Evolutionary conservation across 73 alveolate species (phyloP), one percentile per base, ranked within the genome.

Genomic region (Breviolum minutum): DNA sequence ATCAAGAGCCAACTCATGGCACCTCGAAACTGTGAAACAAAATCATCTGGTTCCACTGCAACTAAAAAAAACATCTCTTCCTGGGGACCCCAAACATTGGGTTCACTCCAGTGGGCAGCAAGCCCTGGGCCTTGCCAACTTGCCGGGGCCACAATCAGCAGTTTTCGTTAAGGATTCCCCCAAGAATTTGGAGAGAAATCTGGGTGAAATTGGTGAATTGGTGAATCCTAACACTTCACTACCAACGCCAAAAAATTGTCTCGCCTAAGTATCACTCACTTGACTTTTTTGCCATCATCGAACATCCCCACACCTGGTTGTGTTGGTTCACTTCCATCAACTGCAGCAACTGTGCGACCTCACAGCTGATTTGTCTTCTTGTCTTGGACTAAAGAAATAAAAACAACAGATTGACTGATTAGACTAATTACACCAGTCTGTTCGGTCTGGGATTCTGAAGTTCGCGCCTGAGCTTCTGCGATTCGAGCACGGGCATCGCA

Each of bases 401-500:
- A 40, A 40, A 40, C 54, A 40, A 40, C 54, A 40, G 3, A 40
- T 40, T 40, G 54, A 40, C 54, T 2, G 3, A 40, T 40, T 40
- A 3, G 54, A 40, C 54, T 40, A 3, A 40, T 40, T 40, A 40
- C 54, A 40, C 54, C 54, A 40, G 54, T 40, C 54, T 40, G 54
- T 40, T 3, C 54, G 0, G 54, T 40, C 54, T 40, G 54, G 3
- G 54, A 40, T 40, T 40, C 54, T 40, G 54, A 3, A 40, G 54
- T 40, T 20, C 81, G 63, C 93, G 86, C 97, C 97, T 91, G 97
- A 24, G 97, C 97, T 73, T 91, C 97, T 30, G 97, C 97, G 63
- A 80, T 77, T 63, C 80, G 97, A 71, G 97, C 97, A 30, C 97
- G 97, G 97, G 97, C 97, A n/a, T 91, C 87, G 76, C 97, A 91